Percentiles rank a stretch among this genome's conserved stretches.
Conservation (phyloP, 495 filamentous ascomycete genomes). For the Pyronema domesticum region DNA sequence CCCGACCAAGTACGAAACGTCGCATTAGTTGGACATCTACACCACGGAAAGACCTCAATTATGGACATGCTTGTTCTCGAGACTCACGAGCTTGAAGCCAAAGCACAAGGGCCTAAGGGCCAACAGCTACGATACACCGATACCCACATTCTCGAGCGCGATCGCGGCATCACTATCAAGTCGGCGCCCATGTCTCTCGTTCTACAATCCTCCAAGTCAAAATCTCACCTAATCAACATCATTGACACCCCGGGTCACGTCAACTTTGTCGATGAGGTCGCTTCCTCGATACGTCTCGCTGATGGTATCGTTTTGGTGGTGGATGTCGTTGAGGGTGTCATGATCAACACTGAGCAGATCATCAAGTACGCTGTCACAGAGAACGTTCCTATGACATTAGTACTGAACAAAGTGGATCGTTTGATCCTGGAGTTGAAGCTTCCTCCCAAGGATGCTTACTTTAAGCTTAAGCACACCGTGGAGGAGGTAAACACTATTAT, state of each 20-base stretch:
- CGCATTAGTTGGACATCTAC: slow-evolving; percentile 77
- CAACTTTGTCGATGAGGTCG: slow-evolving; percentile 94
- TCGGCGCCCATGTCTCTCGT: slow-evolving; percentile 87
- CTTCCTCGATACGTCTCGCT: slow-evolving; percentile 65
- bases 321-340: slow-evolving; percentile 95
- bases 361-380: slow-evolving; percentile 90
- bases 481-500: slow-evolving; percentile 96
- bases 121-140: slow-evolving; percentile 93
- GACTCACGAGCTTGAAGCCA: slow-evolving; percentile 75
- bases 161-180: slow-evolving; percentile 86
- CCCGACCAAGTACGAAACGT: slow-evolving; percentile 88
- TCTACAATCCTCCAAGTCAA: slow-evolving; percentile 67
- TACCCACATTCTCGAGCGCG: slow-evolving; percentile 69
- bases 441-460: slow-evolving; percentile 89
- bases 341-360: slow-evolving; percentile 88
- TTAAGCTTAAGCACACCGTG: slow-evolving; percentile 94
- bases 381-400: slow-evolving; percentile 69
- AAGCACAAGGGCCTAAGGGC: slow-evolving; percentile 57
- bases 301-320: slow-evolving; percentile 89
- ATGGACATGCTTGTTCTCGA: slow-evolving; percentile 97
- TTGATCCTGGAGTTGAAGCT: slow-evolving; percentile 88
- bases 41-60: slow-evolving; percentile 94
- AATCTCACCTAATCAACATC: slow-evolving; percentile 92
- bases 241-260: slow-evolving; percentile 94
- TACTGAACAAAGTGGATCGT: slow-evolving; percentile 95